phyloP scores from a whole-genome alignment of 2,329 filamentous ascomycete genomes.

The Xylariaceae sp. region DNA sequence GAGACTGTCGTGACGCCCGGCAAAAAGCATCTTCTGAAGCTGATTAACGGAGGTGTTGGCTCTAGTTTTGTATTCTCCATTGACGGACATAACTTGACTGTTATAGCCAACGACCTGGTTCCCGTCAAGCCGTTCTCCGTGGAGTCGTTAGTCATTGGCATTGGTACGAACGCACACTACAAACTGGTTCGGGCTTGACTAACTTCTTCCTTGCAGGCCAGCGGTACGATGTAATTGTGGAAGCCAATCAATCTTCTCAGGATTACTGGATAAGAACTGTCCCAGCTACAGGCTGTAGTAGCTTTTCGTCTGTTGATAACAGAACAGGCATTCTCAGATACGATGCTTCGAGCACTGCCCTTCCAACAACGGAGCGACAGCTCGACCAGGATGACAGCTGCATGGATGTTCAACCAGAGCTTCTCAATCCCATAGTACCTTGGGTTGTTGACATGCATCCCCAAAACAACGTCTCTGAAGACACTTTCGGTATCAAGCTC shows the following conservation, averaged over 20 bases:
- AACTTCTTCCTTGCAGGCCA: slow-evolving; percentile 33
- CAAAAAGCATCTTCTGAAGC: slow-evolving; percentile 51
- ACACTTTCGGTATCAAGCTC: slow-evolving; percentile 33
- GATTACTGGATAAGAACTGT: slow-evolving; percentile 42
- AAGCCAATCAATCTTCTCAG: slow-evolving; percentile 27
- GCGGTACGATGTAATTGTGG: slow-evolving; percentile 35
- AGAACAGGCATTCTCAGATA: slow-evolving; percentile 40
- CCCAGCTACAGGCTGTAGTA: slow-evolving; percentile 27
- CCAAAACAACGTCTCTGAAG: slow-evolving; percentile 31
- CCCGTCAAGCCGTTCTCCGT: slow-evolving; percentile 61
- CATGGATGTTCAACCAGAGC: slow-evolving; percentile 9
- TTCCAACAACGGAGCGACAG: slow-evolving; percentile 35
- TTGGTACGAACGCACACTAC: slow-evolving; percentile 29
- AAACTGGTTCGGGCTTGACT: neutral
- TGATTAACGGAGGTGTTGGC: slow-evolving; percentile 54
- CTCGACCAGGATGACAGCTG: slow-evolving; percentile 10
- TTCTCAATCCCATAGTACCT: slow-evolving; percentile 31
- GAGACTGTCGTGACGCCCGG: slow-evolving; percentile 46
- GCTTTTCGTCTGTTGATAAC: slow-evolving; percentile 24
- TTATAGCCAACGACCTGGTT: slow-evolving; percentile 63
- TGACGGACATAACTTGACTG: slow-evolving; percentile 60
- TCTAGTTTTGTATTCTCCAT: slow-evolving; percentile 55
- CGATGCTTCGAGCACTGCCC: slow-evolving; percentile 33
- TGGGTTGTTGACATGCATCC: slow-evolving; percentile 31
- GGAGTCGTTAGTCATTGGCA: slow-evolving; percentile 46